A percentile compares a stretch with the other conserved stretches of the same genome.
Conservation (phyloP, 2,329 filamentous ascomycete species). For the Phoma herbarum region DNA sequence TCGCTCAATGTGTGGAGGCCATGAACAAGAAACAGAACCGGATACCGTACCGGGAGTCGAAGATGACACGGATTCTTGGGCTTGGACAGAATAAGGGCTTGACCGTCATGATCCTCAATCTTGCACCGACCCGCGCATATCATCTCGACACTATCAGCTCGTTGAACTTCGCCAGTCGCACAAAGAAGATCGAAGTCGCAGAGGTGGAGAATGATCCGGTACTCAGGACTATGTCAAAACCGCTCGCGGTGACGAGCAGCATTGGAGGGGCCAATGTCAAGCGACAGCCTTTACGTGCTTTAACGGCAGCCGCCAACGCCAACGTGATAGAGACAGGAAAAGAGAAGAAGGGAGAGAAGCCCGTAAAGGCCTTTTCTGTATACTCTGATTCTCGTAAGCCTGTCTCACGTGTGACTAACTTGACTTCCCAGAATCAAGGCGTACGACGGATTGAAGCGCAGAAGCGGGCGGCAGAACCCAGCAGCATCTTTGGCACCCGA, state of each 20-base stretch:
- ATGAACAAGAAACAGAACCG: constrained; percentile 79
- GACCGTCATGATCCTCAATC: constrained; percentile 95
- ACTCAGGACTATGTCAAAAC: constrained; percentile 61
- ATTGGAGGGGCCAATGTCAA: constrained; percentile 53
- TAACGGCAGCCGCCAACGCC: constrained; percentile 78
- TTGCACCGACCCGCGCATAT: constrained; percentile 89
- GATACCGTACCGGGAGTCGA: constrained; percentile 92
- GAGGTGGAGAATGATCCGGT: constrained; percentile 96
- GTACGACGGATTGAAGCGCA: constrained; percentile 51
- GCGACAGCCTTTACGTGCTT: constrained; percentile 80
- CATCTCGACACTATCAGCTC: constrained; percentile 94
- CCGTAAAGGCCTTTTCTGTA: constrained; percentile 84
- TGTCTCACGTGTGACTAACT: constrained; percentile 39
- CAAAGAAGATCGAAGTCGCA: constrained; percentile 94
- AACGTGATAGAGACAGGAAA: constrained; percentile 65
- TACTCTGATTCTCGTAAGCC: constrained; percentile 71
- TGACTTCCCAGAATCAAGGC: constrained; percentile 46
- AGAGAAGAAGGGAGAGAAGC: constrained; percentile 69
- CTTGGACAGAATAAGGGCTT: constrained; percentile 94
- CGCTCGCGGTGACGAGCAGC: constrained; percentile 48
- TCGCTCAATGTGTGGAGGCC: constrained; percentile 94
- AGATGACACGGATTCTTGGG: constrained; percentile 95
- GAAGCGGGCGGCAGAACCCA: constrained; percentile 56
- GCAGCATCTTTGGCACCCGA: constrained; percentile 46
- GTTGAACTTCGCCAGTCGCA: constrained; percentile 91